Conservation (phyloP, 1,139 yeast species). For the Candida sanyaensis region DNA sequence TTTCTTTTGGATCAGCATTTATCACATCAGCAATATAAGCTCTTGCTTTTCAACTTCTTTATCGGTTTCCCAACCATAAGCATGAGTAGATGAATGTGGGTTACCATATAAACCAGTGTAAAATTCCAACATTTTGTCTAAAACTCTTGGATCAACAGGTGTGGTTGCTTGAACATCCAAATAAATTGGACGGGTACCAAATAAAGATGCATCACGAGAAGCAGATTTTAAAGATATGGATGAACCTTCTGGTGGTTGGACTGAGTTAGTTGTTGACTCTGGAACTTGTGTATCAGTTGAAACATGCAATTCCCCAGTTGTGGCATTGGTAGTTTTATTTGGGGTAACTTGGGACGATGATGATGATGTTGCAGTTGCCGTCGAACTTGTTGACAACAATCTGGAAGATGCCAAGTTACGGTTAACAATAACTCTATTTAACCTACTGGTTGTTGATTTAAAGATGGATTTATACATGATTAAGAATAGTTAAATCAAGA, state of each 20-base stretch:
- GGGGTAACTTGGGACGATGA: constrained; percentile 2
- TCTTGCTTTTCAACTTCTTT: constrained; percentile 88
- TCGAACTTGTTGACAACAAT: constrained; percentile 2
- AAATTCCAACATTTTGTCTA: constrained; percentile 90
- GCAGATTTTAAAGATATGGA: constrained; percentile 45
- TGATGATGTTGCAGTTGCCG: not conserved
- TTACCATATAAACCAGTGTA: constrained; percentile 95
- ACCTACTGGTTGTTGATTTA: not conserved
- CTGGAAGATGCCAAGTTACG: not conserved
- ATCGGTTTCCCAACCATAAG: constrained; percentile 99
- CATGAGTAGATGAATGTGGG: constrained; percentile 95
- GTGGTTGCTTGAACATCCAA: constrained; percentile 98
- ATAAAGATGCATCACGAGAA: constrained; percentile 45
- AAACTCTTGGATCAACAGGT: constrained; percentile 95
- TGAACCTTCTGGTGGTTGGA: constrained; percentile 48
- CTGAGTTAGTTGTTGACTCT: constrained; percentile 10
- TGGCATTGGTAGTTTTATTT: constrained; percentile 16
- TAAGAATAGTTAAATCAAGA: not conserved
- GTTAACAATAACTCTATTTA: not conserved
- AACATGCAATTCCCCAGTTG: constrained; percentile 21
- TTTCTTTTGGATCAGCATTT: constrained; percentile 94
- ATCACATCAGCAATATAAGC: constrained; percentile 78
- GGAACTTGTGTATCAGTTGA: constrained; percentile 19
- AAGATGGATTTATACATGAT: constrained; percentile 3
- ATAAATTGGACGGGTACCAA: constrained; percentile 84